These are phyloP conservation scores for Phialophora chinensis DNA, from an alignment of 2,329 filamentous ascomycete species.

Conservation along the genomic window DNA sequence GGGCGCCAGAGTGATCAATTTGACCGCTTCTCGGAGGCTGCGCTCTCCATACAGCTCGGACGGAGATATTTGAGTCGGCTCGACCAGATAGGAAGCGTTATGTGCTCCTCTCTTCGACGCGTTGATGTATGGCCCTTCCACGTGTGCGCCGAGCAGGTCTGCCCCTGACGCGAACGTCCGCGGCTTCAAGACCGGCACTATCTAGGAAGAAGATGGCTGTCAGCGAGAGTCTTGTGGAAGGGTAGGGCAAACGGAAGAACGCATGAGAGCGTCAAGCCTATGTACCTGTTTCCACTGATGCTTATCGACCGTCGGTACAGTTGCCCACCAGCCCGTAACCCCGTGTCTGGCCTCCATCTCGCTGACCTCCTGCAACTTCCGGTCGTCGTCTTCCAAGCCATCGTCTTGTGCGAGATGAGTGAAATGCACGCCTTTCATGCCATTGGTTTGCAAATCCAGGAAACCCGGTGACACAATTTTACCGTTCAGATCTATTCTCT, in stretches of 20 bases:
- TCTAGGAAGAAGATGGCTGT: constrained; percentile 13
- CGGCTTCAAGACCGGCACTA: constrained; percentile 30
- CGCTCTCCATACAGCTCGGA: constrained; percentile 54
- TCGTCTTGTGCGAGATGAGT: constrained; percentile 24
- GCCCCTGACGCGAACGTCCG: constrained; percentile 51
- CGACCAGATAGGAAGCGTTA: constrained; percentile 51
- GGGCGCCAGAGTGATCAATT: constrained; percentile 60
- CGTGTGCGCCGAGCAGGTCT: constrained; percentile 62
- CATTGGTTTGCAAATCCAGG: constrained; percentile 63
- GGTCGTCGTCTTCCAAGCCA: constrained; percentile 19
- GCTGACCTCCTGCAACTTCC: constrained; percentile 28
- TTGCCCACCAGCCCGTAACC: constrained; percentile 38
- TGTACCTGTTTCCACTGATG: constrained; percentile 34
- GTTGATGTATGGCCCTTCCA: constrained; percentile 62
- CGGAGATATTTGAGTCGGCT: constrained; percentile 44
- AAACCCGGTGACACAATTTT: constrained; percentile 60
- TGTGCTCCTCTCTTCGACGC: constrained; percentile 62
- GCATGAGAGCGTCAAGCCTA: neutral
- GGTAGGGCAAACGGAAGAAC: neutral
- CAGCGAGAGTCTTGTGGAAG: neutral
- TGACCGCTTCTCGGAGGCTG: constrained; percentile 51
- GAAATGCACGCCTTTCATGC: constrained; percentile 47
- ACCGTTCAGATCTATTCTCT: constrained; percentile 54
- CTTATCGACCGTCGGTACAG: constrained; percentile 35
- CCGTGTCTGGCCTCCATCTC: constrained; percentile 28